Conservation (phyloP, 208 protist genomes). For the Acanthamoeba castellanii region DNA sequence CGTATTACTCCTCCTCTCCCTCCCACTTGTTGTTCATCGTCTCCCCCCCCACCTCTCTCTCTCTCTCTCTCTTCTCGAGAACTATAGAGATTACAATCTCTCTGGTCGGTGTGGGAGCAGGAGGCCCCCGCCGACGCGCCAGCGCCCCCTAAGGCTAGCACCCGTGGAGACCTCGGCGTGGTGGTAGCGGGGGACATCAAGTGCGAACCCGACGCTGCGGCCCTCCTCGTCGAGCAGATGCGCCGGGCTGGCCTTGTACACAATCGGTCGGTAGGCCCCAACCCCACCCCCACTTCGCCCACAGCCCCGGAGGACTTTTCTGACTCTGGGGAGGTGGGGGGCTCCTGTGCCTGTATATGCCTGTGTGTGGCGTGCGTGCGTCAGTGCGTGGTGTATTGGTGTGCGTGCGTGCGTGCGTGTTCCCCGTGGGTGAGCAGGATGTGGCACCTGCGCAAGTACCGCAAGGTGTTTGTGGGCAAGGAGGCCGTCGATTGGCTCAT, state of each 20-base stretch:
- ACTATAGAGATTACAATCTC: background rate
- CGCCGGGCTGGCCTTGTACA: background rate
- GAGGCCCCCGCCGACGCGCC: background rate
- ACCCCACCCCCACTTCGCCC: too few species aligned
- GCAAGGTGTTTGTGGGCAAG: background rate
- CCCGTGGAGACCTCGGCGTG: too few species aligned
- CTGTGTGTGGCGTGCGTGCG: too few species aligned
- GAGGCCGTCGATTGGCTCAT: background rate
- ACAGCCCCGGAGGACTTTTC: too few species aligned
- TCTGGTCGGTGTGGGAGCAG: background rate
- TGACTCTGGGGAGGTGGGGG: too few species aligned
- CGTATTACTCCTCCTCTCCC: background rate
- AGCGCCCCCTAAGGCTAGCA: background rate
- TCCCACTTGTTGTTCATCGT: too few species aligned
- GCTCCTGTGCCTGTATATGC: too few species aligned
- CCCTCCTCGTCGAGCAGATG: background rate
- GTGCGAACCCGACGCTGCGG: background rate
- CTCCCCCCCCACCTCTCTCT: background rate
- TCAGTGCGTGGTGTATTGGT: too few species aligned
- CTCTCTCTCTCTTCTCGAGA: too few species aligned
- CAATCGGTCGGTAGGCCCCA: too few species aligned
- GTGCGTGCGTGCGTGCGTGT: too few species aligned
- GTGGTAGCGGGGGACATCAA: background rate
- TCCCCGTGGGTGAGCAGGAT: too few species aligned
- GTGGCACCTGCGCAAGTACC: slow-evolving; percentile 22